phyloP scores from a whole-genome alignment of 352 stramenopile species.

The Globisporangium polare region DNA sequence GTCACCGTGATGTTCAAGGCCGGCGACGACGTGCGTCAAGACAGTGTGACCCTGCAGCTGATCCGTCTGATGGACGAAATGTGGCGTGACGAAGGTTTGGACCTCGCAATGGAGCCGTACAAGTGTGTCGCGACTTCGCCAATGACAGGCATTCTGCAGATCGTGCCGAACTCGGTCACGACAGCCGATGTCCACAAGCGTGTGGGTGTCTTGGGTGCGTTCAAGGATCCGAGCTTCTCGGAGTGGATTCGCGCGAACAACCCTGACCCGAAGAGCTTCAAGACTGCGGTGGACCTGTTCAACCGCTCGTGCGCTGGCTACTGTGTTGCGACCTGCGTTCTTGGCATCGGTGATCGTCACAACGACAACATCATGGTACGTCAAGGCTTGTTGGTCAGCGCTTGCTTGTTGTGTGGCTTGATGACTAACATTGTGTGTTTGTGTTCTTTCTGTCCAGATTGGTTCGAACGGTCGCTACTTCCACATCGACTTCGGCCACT shows the following conservation, averaged over 20 bases:
- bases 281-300: constrained; percentile 82
- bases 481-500: constrained; percentile 88
- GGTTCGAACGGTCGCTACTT: constrained; percentile 76
- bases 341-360: constrained; percentile 94
- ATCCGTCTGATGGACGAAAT: constrained; percentile 92
- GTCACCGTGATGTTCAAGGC: constrained; percentile 93
- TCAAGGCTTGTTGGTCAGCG: not conserved
- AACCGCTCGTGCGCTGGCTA: constrained; percentile 87
- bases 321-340: constrained; percentile 92
- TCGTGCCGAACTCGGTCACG: constrained; percentile 93
- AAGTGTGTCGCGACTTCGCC: constrained; percentile 88
- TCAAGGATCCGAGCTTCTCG: constrained; percentile 83
- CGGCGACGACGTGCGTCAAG: constrained; percentile 94
- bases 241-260: constrained; percentile 86
- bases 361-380: constrained; percentile 96
- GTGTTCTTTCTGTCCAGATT: constrained; percentile 36
- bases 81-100: constrained; percentile 89
- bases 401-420: not conserved
- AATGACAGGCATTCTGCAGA: constrained; percentile 90
- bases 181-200: constrained; percentile 89
- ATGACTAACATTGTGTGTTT: constrained; percentile 4
- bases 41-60: constrained; percentile 92
- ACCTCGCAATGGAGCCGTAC: constrained; percentile 92
- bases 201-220: constrained; percentile 76
- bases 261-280: constrained; percentile 53